Percentiles rank a stretch among this genome's conserved stretches.
These are phyloP conservation scores for Clonostachys chloroleuca DNA, from an alignment of 2,329 filamentous ascomycete species.

Conservation along the genomic window DNA sequence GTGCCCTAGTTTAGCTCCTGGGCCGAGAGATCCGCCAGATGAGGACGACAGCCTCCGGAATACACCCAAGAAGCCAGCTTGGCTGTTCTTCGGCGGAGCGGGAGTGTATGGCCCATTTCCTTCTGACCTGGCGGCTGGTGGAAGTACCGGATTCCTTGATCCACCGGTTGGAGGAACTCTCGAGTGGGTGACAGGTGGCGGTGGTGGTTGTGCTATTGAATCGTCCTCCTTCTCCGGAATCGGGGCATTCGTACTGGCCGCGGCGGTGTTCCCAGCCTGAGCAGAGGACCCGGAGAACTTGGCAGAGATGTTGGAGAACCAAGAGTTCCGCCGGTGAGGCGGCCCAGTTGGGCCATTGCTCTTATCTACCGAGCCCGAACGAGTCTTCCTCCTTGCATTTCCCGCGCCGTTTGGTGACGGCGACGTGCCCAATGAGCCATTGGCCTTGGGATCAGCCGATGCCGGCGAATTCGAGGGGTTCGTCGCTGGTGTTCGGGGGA, in stretches of 20 bases:
- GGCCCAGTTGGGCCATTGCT: constrained; percentile 10
- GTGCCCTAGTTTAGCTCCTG: constrained; percentile 34
- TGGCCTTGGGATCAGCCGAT: constrained; percentile 7
- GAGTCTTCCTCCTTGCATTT: constrained; percentile 15
- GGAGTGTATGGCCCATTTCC: constrained; percentile 67
- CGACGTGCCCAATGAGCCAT: constrained; percentile 9
- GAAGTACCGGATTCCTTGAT: constrained; percentile 51
- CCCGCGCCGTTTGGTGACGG: constrained; percentile 3
- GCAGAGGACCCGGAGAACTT: constrained; percentile 59
- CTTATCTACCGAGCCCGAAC: constrained; percentile 29
- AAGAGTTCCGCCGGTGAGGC: constrained; percentile 65
- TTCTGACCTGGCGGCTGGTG: constrained; percentile 48
- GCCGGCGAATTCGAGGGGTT: constrained; percentile 16
- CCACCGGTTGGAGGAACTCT: neutral
- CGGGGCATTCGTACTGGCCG: constrained; percentile 5
- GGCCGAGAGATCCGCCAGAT: constrained; percentile 24
- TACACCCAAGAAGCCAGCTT: constrained; percentile 74
- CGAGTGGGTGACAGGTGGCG: neutral
- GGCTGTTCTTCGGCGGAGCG: constrained; percentile 64
- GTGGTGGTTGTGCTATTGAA: neutral
- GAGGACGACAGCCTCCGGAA: constrained; percentile 78
- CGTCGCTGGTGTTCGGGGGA: neutral
- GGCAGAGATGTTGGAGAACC: constrained; percentile 90
- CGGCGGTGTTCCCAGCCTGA: constrained; percentile 8
- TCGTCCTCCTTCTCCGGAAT: constrained; percentile 3